These are phyloP conservation scores for Colletotrichum destructivum DNA, from an alignment of 2,329 filamentous ascomycete genomes.

Conservation along the genomic window DNA sequence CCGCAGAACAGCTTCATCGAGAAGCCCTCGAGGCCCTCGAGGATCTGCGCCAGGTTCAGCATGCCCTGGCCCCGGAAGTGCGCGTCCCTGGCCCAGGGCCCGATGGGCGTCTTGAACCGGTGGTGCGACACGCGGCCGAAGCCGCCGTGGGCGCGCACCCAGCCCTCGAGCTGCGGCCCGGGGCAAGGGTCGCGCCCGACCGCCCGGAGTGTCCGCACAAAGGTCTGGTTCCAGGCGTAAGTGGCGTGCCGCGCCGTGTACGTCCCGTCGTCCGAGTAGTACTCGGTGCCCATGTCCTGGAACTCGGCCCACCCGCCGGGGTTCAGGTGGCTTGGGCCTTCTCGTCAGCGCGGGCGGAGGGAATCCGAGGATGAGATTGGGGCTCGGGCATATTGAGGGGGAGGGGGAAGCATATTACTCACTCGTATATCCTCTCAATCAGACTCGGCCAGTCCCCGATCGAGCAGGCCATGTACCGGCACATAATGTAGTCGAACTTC, in stretches of 20 bases:
- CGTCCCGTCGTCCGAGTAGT: slow-evolving; percentile 46
- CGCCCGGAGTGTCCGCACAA: slow-evolving; percentile 45
- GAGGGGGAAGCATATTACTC: background rate
- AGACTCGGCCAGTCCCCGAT: slow-evolving; percentile 35
- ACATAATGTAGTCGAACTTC: slow-evolving; percentile 53
- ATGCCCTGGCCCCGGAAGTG: slow-evolving; percentile 44
- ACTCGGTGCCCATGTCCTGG: slow-evolving; percentile 45
- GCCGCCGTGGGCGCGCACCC: slow-evolving; percentile 37
- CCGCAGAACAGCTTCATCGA: slow-evolving; percentile 49
- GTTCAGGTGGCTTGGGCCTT: slow-evolving; percentile 48
- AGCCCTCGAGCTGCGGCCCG: slow-evolving; percentile 46
- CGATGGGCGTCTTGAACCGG: slow-evolving; percentile 54
- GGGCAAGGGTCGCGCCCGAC: slow-evolving; percentile 52
- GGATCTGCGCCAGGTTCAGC: slow-evolving; percentile 37
- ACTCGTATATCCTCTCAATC: slow-evolving; percentile 39
- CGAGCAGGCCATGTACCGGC: slow-evolving; percentile 36
- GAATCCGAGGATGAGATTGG: too few relatives aligned
- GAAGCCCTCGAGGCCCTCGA: slow-evolving; percentile 46
- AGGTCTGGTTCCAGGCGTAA: slow-evolving; percentile 42
- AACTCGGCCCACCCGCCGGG: slow-evolving; percentile 54
- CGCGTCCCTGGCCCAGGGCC: slow-evolving; percentile 48
- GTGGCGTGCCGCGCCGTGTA: slow-evolving; percentile 35
- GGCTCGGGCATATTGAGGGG: too few relatives aligned
- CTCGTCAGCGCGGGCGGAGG: background rate
- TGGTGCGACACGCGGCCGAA: slow-evolving; percentile 41